These are phyloP conservation scores for Podila epigama DNA, from an alignment of 192 early-diverging fungal species.

Conservation along the genomic window DNA sequence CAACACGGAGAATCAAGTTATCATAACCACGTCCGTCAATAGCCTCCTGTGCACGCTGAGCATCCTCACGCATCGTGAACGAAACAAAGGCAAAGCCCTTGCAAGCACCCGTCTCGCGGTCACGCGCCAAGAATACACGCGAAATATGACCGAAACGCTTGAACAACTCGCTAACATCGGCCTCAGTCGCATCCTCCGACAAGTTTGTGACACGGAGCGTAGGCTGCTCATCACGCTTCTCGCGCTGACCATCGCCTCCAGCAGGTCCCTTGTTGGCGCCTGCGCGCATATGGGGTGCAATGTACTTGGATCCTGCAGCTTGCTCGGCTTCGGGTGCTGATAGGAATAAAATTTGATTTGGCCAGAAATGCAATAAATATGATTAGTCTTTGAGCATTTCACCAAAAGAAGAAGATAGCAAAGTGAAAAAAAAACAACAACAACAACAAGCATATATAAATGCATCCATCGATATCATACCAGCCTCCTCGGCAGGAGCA, in stretches of 20 bases:
- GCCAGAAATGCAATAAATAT: background rate
- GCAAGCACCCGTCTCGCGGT: slow-evolving; percentile 85
- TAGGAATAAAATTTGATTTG: background rate
- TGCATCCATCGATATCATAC: slow-evolving; percentile 19
- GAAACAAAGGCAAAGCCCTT: slow-evolving; percentile 97
- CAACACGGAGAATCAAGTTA: slow-evolving; percentile 91
- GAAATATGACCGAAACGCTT: slow-evolving; percentile 83
- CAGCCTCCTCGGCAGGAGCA: slow-evolving; percentile 53
- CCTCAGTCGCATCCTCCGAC: slow-evolving; percentile 91
- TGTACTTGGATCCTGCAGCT: slow-evolving; percentile 72
- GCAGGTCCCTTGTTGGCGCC: slow-evolving; percentile 37
- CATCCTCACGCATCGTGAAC: slow-evolving; percentile 81
- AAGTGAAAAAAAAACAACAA: background rate
- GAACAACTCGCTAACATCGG: slow-evolving; percentile 90
- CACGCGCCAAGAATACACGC: slow-evolving; percentile 86
- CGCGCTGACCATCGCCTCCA: slow-evolving; percentile 55
- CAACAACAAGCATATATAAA: too few species aligned
- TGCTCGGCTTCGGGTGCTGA: slow-evolving; percentile 26
- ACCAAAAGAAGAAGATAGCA: background rate
- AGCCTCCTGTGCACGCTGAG: slow-evolving; percentile 81
- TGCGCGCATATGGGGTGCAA: slow-evolving; percentile 84
- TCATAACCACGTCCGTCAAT: slow-evolving; percentile 97
- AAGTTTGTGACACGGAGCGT: slow-evolving; percentile 95
- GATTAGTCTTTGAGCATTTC: background rate
- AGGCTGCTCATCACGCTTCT: slow-evolving; percentile 71